Evolutionary conservation across 2,329 filamentous ascomycete genomes (phyloP).

Genomic region (Aspergillus texensis): DNA sequence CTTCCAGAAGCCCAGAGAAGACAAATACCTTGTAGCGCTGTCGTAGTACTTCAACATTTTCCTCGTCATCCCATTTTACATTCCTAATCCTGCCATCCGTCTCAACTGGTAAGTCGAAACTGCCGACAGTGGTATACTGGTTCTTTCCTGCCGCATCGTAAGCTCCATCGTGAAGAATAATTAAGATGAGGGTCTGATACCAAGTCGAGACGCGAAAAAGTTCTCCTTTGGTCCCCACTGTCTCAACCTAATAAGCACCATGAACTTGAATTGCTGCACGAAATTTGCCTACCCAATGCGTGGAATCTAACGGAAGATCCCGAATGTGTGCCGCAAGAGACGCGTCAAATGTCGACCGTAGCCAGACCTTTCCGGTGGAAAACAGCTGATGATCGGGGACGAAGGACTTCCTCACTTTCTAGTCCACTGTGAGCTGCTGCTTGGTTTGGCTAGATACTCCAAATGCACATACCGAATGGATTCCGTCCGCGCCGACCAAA

Average conservation of each 20-base stretch:
- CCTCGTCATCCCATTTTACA: conserved; percentile 44
- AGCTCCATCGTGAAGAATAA: background rate
- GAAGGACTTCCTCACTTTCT: conserved; percentile 42
- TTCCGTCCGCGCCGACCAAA: conserved; percentile 57
- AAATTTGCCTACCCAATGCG: conserved; percentile 36
- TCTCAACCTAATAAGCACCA: background rate
- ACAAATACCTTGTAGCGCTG: conserved; percentile 28
- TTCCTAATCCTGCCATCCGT: conserved; percentile 29
- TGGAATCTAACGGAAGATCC: conserved; percentile 44
- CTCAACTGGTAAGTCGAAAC: conserved; percentile 41
- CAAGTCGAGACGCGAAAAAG: conserved; percentile 49
- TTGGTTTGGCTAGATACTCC: background rate
- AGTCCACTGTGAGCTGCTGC: background rate
- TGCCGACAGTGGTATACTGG: conserved; percentile 50
- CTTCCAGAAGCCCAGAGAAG: background rate
- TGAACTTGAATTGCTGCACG: background rate
- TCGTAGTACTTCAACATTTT: conserved; percentile 40
- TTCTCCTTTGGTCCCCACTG: conserved; percentile 48
- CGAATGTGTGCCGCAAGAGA: conserved; percentile 44
- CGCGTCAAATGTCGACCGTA: conserved; percentile 50
- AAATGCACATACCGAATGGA: conserved; percentile 49
- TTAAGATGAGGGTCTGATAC: conserved; percentile 20
- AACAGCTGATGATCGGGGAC: conserved; percentile 43
- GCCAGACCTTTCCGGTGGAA: conserved; percentile 51
- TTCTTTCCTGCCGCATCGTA: conserved; percentile 24